Evolutionary conservation across 2,329 filamentous ascomycete species (phyloP).

Genomic region (Setomelanomma holmii): DNA sequence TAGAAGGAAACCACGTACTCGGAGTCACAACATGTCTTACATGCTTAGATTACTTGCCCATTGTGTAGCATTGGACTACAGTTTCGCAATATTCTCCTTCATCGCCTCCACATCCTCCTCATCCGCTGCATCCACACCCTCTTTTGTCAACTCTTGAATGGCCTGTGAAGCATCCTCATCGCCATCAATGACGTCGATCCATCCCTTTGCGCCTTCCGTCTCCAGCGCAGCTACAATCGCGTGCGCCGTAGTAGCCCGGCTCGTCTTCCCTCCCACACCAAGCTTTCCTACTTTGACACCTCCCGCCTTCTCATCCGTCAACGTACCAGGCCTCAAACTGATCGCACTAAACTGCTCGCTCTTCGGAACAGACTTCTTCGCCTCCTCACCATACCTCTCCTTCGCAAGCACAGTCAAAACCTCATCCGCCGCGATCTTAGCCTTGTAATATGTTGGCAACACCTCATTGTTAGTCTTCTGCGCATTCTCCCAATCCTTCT

Average conservation of each 20-base stretch:
- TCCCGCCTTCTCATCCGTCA: constrained; percentile 58
- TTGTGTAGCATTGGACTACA: too few species aligned
- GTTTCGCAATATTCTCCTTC: constrained; percentile 29
- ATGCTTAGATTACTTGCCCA: too few species aligned
- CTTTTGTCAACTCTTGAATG: constrained; percentile 54
- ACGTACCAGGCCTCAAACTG: constrained; percentile 57
- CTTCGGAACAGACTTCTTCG: constrained; percentile 30
- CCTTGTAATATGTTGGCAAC: constrained; percentile 60
- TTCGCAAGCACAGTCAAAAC: constrained; percentile 57
- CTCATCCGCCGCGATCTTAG: constrained; percentile 64
- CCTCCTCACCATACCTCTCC: constrained; percentile 37
- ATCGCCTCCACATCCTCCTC: constrained; percentile 60
- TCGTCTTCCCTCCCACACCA: constrained; percentile 50
- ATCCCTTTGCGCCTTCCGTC: constrained; percentile 57
- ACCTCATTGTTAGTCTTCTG: constrained; percentile 57
- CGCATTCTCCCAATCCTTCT: constrained; percentile 55
- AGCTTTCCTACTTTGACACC: constrained; percentile 59
- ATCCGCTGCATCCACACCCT: constrained; percentile 56
- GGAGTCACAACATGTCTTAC: too few species aligned
- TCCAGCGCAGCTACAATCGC: constrained; percentile 59
- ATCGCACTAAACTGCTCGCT: constrained; percentile 57
- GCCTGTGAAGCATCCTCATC: constrained; percentile 56
- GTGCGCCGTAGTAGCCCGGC: constrained; percentile 60
- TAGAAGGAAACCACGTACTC: too few species aligned
- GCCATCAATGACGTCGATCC: constrained; percentile 62